Conservation (phyloP, 1,284 basidiomycete genomes). For the Meira miltonrushii region DNA sequence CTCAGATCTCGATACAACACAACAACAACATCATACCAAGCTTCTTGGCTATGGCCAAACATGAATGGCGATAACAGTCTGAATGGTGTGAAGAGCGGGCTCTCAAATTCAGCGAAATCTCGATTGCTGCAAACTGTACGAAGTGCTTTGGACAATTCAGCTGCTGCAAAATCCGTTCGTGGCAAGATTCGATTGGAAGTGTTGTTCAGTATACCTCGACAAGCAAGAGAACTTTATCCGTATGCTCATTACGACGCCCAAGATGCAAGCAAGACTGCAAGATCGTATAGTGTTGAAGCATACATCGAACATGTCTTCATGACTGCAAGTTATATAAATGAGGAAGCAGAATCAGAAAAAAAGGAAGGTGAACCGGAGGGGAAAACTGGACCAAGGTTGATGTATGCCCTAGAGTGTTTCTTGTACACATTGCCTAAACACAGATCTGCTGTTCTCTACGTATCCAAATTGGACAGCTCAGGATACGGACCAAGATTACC, state of each 20-base stretch:
- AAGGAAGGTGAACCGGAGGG: slow-evolving; percentile 18
- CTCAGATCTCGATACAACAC: too few species aligned
- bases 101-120: too few species aligned
- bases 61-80: too few species aligned
- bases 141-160: not conserved
- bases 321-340: slow-evolving; percentile 26
- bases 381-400: slow-evolving; percentile 56
- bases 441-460: slow-evolving; percentile 71
- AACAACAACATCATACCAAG: too few species aligned
- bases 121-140: not conserved
- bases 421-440: slow-evolving; percentile 72
- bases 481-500: slow-evolving; percentile 61
- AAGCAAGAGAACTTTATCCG: slow-evolving; percentile 40
- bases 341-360: not conserved
- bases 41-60: too few species aligned
- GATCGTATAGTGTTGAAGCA: slow-evolving; percentile 14
- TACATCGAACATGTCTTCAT: slow-evolving; percentile 33
- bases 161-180: not conserved
- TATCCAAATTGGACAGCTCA: slow-evolving; percentile 90
- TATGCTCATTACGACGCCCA: slow-evolving; percentile 43
- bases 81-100: too few species aligned
- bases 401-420: slow-evolving; percentile 74
- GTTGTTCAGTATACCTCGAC: slow-evolving; percentile 41
- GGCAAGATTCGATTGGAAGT: slow-evolving; percentile 9
- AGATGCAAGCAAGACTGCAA: slow-evolving; percentile 20